phyloP scores from a whole-genome alignment of 805 yeast species.

The Candida odintsovae region DNA sequence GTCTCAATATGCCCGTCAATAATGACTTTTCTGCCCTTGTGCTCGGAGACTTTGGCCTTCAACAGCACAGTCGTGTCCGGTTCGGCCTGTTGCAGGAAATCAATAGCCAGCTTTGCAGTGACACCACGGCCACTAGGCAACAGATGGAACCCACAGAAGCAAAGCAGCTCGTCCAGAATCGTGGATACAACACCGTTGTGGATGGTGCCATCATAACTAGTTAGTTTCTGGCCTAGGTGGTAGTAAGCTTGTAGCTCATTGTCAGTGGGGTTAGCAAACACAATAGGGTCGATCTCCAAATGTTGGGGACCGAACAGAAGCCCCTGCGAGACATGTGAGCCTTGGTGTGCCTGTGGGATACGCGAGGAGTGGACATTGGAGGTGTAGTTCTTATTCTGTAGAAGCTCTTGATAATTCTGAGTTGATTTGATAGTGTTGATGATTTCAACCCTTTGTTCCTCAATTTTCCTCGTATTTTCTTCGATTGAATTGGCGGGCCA shows the following conservation, averaged over 20 bases:
- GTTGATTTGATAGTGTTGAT: constrained; percentile 23
- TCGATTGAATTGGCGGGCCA: constrained; percentile 20
- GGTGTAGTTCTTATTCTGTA: constrained; percentile 21
- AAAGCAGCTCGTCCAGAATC: constrained; percentile 76
- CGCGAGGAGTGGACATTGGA: constrained; percentile 33
- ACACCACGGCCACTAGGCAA: constrained; percentile 84
- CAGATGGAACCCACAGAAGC: constrained; percentile 77
- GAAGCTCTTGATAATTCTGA: constrained; percentile 22
- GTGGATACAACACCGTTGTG: constrained; percentile 81
- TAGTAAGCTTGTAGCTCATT: constrained; percentile 59
- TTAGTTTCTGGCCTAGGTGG: constrained; percentile 61
- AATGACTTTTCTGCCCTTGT: constrained; percentile 75
- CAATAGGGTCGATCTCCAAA: constrained; percentile 71
- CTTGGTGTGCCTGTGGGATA: constrained; percentile 54
- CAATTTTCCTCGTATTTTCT: constrained; percentile 9
- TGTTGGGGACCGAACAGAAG: constrained; percentile 61
- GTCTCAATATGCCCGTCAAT: constrained; percentile 65
- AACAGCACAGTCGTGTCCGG: constrained; percentile 63
- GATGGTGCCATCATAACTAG: constrained; percentile 66
- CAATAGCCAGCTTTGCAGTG: constrained; percentile 68
- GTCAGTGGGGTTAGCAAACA: constrained; percentile 44
- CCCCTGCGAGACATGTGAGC: constrained; percentile 67
- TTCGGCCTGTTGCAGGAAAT: constrained; percentile 43
- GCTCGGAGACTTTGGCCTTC: constrained; percentile 56
- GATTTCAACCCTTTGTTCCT: constrained; percentile 23